A percentile compares a stretch with the other conserved stretches of the same genome.
These are phyloP conservation scores for Fusarium zealandicum DNA, from an alignment of 2,329 filamentous ascomycete species.

Conservation along the genomic window DNA sequence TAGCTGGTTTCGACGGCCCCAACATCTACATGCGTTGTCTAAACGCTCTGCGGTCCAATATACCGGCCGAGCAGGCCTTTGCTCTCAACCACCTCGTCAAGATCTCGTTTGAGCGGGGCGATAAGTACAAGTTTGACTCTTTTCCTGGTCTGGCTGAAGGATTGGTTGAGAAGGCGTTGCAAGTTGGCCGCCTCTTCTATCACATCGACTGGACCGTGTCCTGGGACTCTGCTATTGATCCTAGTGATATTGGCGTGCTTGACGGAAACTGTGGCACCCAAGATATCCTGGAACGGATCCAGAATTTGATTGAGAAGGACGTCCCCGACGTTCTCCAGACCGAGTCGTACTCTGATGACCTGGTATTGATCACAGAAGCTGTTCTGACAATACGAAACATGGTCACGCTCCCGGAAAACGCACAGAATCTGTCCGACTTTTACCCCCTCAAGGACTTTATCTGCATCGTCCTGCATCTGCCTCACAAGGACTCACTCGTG, in stretches of 20 bases:
- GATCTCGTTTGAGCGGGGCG: slow-evolving; percentile 91
- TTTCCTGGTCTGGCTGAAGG: slow-evolving; percentile 90
- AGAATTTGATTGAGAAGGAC: slow-evolving; percentile 64
- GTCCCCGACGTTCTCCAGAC: slow-evolving; percentile 76
- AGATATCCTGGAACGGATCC: slow-evolving; percentile 71
- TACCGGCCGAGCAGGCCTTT: slow-evolving; percentile 86
- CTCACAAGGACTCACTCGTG: slow-evolving; percentile 72
- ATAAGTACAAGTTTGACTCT: slow-evolving; percentile 94
- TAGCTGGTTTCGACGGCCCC: slow-evolving; percentile 73
- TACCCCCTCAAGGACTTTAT: slow-evolving; percentile 81
- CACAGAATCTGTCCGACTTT: slow-evolving; percentile 78
- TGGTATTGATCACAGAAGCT: slow-evolving; percentile 84
- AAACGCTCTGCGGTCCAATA: slow-evolving; percentile 80
- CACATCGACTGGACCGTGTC: slow-evolving; percentile 81
- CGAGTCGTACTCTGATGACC: slow-evolving; percentile 70
- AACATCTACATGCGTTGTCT: slow-evolving; percentile 93
- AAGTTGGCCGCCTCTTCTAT: slow-evolving; percentile 81
- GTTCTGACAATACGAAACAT: slow-evolving; percentile 91
- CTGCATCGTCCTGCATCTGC: slow-evolving; percentile 81
- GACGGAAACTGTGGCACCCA: slow-evolving; percentile 59
- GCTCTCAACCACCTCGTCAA: slow-evolving; percentile 93
- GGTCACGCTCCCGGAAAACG: slow-evolving; percentile 92
- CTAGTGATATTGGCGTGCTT: slow-evolving; percentile 56
- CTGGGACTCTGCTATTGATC: slow-evolving; percentile 65
- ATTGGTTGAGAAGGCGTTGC: slow-evolving; percentile 82